Conservation (phyloP, 257 asterid species). For the Solanum paucissectum region DNA sequence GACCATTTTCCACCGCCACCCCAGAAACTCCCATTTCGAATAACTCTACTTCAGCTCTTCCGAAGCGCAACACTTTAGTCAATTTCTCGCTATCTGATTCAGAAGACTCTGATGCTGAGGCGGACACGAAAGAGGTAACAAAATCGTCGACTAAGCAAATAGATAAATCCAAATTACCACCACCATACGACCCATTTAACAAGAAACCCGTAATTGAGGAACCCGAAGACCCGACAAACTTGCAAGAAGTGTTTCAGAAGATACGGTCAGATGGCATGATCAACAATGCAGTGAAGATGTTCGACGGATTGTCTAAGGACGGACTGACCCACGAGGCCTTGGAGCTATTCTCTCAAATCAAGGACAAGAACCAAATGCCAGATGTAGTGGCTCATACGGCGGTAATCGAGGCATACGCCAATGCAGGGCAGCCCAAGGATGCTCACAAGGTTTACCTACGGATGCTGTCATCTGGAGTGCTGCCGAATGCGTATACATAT, state of each 20-base stretch:
- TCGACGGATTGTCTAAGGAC: constrained; percentile 94
- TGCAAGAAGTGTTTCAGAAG: constrained; percentile 61
- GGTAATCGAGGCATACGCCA: constrained; percentile 68
- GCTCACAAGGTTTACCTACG: constrained; percentile 55
- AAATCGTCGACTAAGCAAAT: constrained; percentile 1
- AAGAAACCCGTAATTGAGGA: constrained; percentile 39
- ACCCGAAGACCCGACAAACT: constrained; percentile 58
- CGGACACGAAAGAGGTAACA: constrained; percentile 8
- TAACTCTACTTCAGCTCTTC: constrained; percentile 9
- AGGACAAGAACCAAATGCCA: constrained; percentile 67
- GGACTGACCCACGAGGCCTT: constrained; percentile 84
- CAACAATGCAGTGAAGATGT: constrained; percentile 81
- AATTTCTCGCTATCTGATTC: constrained; percentile 70
- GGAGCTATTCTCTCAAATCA: constrained; percentile 58
- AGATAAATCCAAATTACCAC: constrained; percentile 48
- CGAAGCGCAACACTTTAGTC: constrained; percentile 52
- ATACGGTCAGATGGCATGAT: constrained; percentile 56
- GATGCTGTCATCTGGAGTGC: constrained; percentile 63
- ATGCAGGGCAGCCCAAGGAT: constrained; percentile 59
- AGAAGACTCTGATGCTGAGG: constrained; percentile 42
- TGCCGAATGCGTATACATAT: constrained; percentile 67
- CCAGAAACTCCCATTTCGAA: not conserved
- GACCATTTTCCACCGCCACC: constrained; percentile 19
- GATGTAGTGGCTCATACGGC: constrained; percentile 86
- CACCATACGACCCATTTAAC: constrained; percentile 75